Evolutionary conservation across 345 rosid genomes (phyloP).

Genomic region (Arabis hirsuta): DNA sequence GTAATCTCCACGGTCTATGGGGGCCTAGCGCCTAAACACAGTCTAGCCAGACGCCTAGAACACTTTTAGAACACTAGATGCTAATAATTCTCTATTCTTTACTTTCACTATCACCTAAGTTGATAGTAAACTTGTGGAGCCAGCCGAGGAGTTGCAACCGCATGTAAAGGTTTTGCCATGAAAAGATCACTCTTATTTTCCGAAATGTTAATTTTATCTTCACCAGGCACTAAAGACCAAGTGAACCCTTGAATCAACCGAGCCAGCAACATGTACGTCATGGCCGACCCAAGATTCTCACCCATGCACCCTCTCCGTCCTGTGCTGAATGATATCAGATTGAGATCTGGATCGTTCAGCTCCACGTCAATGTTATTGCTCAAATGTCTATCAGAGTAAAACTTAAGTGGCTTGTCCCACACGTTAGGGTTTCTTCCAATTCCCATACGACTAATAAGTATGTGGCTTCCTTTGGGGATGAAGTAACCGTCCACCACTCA

Average conservation of each 20-base stretch:
- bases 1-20: too few species aligned
- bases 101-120: background rate
- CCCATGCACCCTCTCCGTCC: slow-evolving; percentile 63
- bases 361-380: slow-evolving; percentile 18
- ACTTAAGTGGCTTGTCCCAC: slow-evolving; percentile 56
- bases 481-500: slow-evolving; percentile 49
- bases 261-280: slow-evolving; percentile 58
- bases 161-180: slow-evolving; percentile 44
- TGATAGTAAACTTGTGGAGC: slow-evolving; percentile 41
- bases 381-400: slow-evolving; percentile 56
- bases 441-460: slow-evolving; percentile 48
- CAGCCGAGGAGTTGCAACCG: slow-evolving; percentile 47
- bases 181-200: slow-evolving; percentile 33
- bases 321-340: slow-evolving; percentile 51
- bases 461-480: slow-evolving; percentile 63
- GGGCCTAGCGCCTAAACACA: too few species aligned
- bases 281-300: slow-evolving; percentile 46
- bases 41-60: too few species aligned
- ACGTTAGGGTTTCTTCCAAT: slow-evolving; percentile 55
- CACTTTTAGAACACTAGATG: too few species aligned
- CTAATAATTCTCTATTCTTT: background rate
- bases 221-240: slow-evolving; percentile 44
- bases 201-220: slow-evolving; percentile 15
- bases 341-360: slow-evolving; percentile 43
- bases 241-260: slow-evolving; percentile 57